A percentile compares a stretch with the other conserved stretches of the same genome.
These are phyloP conservation scores for Cynara cardunculus DNA, from an alignment of 129 eudicot species.

Conservation along the genomic window DNA sequence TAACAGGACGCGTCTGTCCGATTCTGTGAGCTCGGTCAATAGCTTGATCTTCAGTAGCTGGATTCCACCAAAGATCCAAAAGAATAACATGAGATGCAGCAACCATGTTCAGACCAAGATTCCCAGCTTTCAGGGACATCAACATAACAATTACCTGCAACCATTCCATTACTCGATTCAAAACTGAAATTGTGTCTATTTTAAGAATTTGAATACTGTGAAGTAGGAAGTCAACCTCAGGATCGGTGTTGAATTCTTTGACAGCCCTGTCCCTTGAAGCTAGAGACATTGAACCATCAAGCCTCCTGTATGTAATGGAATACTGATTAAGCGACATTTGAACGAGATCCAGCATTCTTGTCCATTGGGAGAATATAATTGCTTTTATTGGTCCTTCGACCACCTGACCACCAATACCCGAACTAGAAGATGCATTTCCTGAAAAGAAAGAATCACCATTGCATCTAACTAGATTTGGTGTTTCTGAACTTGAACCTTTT, in stretches of 20 bases:
- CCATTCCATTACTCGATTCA: neutral
- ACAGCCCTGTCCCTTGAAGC: slow-evolving; percentile 82
- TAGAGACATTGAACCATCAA: slow-evolving; percentile 92
- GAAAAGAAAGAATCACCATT: slow-evolving; percentile 31
- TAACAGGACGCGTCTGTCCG: slow-evolving; percentile 90
- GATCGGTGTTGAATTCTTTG: slow-evolving; percentile 79
- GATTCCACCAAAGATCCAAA: slow-evolving; percentile 97
- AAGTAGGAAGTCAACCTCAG: slow-evolving; percentile 50
- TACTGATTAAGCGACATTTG: slow-evolving; percentile 54
- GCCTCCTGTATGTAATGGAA: slow-evolving; percentile 61
- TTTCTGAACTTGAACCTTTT: slow-evolving; percentile 25
- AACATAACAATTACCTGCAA: slow-evolving; percentile 83
- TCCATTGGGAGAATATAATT: slow-evolving; percentile 93
- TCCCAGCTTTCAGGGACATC: slow-evolving; percentile 90
- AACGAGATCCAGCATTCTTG: slow-evolving; percentile 81
- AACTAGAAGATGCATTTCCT: slow-evolving; percentile 22
- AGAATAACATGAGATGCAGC: slow-evolving; percentile 85
- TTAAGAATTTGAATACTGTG: neutral
- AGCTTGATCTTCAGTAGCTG: slow-evolving; percentile 94
- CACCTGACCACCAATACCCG: slow-evolving; percentile 27
- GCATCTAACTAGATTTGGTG: slow-evolving; percentile 11
- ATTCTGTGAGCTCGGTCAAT: slow-evolving; percentile 90
- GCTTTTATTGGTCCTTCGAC: slow-evolving; percentile 60
- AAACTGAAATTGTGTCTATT: neutral
- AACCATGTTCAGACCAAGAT: slow-evolving; percentile 90